Evolutionary conservation across 1,139 yeast genomes (phyloP).

Genomic region (Blastobotrys elegans): DNA sequence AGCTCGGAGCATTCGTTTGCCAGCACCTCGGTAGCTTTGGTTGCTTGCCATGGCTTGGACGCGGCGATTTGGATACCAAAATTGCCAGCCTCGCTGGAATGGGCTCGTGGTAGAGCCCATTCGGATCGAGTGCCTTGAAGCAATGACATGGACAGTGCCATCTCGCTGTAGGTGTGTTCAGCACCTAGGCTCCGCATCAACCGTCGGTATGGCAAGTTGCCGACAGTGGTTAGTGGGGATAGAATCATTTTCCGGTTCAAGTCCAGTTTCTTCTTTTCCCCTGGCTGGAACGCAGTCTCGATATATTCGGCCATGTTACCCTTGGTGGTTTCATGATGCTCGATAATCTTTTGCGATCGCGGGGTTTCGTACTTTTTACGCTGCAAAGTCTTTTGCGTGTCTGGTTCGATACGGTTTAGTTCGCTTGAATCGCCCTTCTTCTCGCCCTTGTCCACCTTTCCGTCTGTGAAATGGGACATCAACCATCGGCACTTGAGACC

Average conservation of each 20-base stretch:
- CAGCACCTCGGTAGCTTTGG: slow-evolving; percentile 82
- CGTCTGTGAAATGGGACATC: slow-evolving; percentile 57
- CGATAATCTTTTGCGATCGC: slow-evolving; percentile 50
- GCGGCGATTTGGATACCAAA: slow-evolving; percentile 95
- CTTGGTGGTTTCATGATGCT: slow-evolving; percentile 43
- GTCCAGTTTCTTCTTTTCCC: slow-evolving; percentile 76
- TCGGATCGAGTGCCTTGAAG: slow-evolving; percentile 88
- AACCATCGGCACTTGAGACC: slow-evolving; percentile 94
- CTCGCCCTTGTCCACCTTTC: slow-evolving; percentile 42
- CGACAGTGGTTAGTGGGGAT: slow-evolving; percentile 96
- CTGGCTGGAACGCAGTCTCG: slow-evolving; percentile 71
- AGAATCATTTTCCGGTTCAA: slow-evolving; percentile 74
- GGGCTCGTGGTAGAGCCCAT: slow-evolving; percentile 97
- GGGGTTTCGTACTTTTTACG: slow-evolving; percentile 58
- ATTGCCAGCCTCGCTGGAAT: slow-evolving; percentile 72
- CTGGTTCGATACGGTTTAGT: slow-evolving; percentile 56
- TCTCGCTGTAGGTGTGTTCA: slow-evolving; percentile 89
- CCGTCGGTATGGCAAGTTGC: slow-evolving; percentile 91
- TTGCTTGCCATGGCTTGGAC: slow-evolving; percentile 87
- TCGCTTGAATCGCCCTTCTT: slow-evolving; percentile 39
- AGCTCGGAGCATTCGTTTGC: slow-evolving; percentile 47
- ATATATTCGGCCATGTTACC: slow-evolving; percentile 44
- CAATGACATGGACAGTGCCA: slow-evolving; percentile 85
- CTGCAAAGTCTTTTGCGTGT: slow-evolving; percentile 52
- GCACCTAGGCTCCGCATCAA: slow-evolving; percentile 90